phyloP scores from a whole-genome alignment of 2,329 filamentous ascomycete species.

The Fusarium scirpi region DNA sequence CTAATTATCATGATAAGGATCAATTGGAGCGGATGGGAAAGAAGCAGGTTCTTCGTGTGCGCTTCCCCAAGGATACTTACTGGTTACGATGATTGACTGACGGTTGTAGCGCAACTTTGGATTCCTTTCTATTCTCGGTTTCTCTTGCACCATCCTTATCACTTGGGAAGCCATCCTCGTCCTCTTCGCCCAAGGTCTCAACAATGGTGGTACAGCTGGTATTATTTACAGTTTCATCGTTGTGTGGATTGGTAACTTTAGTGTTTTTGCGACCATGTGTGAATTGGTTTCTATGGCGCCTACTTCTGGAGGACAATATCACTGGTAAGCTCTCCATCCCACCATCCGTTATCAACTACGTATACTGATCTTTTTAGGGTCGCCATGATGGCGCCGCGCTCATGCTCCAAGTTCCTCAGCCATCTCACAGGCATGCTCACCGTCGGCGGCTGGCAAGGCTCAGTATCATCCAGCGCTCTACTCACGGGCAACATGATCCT shows the following conservation, averaged over 20 bases:
- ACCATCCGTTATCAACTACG: too few relatives aligned
- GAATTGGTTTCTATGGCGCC: slow-evolving; percentile 62
- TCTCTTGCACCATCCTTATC: slow-evolving; percentile 64
- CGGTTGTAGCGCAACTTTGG: slow-evolving; percentile 59
- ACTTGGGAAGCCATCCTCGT: slow-evolving; percentile 63
- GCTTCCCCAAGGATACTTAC: too few relatives aligned
- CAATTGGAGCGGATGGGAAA: slow-evolving; percentile 48
- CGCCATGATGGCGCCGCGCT: slow-evolving; percentile 61
- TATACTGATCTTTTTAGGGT: slow-evolving; percentile 50
- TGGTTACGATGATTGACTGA: too few relatives aligned
- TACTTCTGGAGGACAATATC: slow-evolving; percentile 69
- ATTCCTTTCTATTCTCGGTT: slow-evolving; percentile 63
- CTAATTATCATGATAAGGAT: slow-evolving; percentile 40
- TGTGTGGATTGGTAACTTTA: slow-evolving; percentile 60
- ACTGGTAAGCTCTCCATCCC: slow-evolving; percentile 55
- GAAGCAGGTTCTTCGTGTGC: slow-evolving; percentile 40
- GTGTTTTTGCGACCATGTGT: slow-evolving; percentile 55
- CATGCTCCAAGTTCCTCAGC: slow-evolving; percentile 64
- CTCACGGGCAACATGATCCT: slow-evolving; percentile 61
- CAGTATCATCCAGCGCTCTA: slow-evolving; percentile 53
- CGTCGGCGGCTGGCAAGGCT: slow-evolving; percentile 60
- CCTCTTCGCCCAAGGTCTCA: slow-evolving; percentile 51
- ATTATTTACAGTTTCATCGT: slow-evolving; percentile 65
- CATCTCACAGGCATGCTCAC: slow-evolving; percentile 64
- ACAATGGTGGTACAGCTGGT: slow-evolving; percentile 66